A percentile compares a stretch with the other conserved stretches of the same genome.
phyloP scores from a whole-genome alignment of 1,284 basidiomycete genomes.

The Ganoderma meredithae region DNA sequence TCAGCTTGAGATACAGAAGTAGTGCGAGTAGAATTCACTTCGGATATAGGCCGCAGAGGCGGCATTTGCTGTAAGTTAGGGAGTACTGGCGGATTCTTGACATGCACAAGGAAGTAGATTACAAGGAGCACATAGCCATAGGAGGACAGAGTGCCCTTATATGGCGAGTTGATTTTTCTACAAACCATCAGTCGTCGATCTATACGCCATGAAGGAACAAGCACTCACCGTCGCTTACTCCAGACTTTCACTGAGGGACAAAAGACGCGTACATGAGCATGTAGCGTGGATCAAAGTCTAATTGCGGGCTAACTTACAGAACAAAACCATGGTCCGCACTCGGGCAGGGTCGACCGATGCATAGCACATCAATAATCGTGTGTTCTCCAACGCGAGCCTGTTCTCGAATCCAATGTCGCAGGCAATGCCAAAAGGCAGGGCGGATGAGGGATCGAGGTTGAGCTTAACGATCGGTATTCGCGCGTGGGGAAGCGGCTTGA shows the following conservation, averaged over 20 bases:
- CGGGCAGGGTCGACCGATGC: conserved; percentile 96
- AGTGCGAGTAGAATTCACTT: conserved; percentile 47
- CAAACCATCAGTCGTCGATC: conserved; percentile 4
- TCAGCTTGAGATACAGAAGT: conserved; percentile 19
- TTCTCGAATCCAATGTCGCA: conserved; percentile 99
- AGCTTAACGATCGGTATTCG: conserved; percentile 99
- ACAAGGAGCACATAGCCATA: conserved; percentile 99
- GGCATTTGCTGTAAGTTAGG: conserved; percentile 93
- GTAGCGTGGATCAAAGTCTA: neutral
- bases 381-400: conserved; percentile 96
- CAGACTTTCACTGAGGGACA: conserved; percentile 89
- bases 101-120: conserved; percentile 96
- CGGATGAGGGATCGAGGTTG: conserved; percentile 89
- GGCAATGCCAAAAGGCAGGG: conserved; percentile 89
- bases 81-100: conserved; percentile 94
- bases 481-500: conserved; percentile 96
- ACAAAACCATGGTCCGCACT: conserved; percentile 93
- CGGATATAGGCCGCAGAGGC: conserved; percentile 81
- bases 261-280: conserved; percentile 4
- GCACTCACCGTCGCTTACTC: conserved; percentile 88
- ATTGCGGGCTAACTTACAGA: conserved; percentile 68
- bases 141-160: conserved; percentile 94
- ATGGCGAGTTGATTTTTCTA: conserved; percentile 98
- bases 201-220: neutral
- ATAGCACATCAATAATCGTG: conserved; percentile 94